Percentiles rank a stretch among this genome's conserved stretches.
Evolutionary conservation across 2,329 filamentous ascomycete species (phyloP).

Genomic region (Oidium heveae): DNA sequence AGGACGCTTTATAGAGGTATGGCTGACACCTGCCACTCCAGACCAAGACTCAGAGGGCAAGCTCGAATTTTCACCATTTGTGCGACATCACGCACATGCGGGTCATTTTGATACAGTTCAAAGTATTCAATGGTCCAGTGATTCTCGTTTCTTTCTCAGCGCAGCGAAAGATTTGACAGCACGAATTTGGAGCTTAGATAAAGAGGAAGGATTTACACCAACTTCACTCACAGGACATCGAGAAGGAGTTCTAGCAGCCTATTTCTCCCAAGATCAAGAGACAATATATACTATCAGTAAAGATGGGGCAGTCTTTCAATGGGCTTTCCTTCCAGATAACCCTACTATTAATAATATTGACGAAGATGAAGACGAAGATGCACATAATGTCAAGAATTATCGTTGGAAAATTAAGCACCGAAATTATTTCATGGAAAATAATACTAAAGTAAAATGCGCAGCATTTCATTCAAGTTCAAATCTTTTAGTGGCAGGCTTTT

Average conservation of each 20-base stretch:
- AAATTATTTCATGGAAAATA: slow-evolving; percentile 84
- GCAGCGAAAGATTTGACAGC: slow-evolving; percentile 80
- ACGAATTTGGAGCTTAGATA: slow-evolving; percentile 79
- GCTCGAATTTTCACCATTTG: slow-evolving; percentile 85
- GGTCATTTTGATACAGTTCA: slow-evolving; percentile 75
- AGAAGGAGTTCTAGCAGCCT: slow-evolving; percentile 78
- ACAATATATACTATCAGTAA: slow-evolving; percentile 90
- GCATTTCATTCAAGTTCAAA: no score
- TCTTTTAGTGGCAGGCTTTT: no score
- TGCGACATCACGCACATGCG: slow-evolving; percentile 61
- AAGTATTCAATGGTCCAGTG: slow-evolving; percentile 82
- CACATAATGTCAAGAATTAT: slow-evolving; percentile 33
- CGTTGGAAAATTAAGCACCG: slow-evolving; percentile 80
- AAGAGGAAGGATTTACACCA: slow-evolving; percentile 67
- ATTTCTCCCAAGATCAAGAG: slow-evolving; percentile 87
- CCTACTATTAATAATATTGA: slow-evolving; percentile 22
- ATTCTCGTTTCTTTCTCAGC: slow-evolving; percentile 86
- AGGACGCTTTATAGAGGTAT: slow-evolving; percentile 74
- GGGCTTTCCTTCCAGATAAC: slow-evolving; percentile 42
- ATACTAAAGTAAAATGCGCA: slow-evolving; percentile 66
- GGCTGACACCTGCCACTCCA: slow-evolving; percentile 82
- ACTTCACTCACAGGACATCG: slow-evolving; percentile 80
- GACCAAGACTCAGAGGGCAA: slow-evolving; percentile 56
- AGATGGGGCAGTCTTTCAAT: slow-evolving; percentile 87
- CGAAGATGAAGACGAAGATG: no score